These are phyloP conservation scores for Suhomyces kilbournensis DNA, from an alignment of 805 yeast genomes.

Conservation along the genomic window DNA sequence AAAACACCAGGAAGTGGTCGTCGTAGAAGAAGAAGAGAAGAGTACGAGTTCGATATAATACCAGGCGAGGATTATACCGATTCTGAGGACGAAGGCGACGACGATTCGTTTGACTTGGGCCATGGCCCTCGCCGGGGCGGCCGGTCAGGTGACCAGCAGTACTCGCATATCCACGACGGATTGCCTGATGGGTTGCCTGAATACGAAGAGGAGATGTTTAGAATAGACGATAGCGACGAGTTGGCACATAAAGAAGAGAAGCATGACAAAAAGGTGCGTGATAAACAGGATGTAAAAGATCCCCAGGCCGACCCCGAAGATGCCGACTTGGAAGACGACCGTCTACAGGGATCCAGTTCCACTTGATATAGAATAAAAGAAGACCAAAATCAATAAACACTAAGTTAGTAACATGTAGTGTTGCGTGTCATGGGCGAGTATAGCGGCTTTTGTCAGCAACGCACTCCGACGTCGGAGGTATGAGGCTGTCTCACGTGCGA, in stretches of 20 bases:
- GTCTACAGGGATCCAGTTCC: not conserved
- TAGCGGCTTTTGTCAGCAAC: not conserved
- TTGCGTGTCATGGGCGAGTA: no score
- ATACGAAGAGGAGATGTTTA: slow-evolving; percentile 40
- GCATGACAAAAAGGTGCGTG: not conserved
- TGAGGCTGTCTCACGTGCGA: not conserved
- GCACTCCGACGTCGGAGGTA: not conserved
- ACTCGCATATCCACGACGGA: slow-evolving; percentile 12
- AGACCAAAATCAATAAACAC: no score
- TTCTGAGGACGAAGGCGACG: slow-evolving; percentile 31
- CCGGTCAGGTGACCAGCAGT: not conserved
- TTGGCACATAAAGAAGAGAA: slow-evolving; percentile 10
- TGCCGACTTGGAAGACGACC: not conserved
- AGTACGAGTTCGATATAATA: slow-evolving; percentile 74
- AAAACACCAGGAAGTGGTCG: slow-evolving; percentile 38
- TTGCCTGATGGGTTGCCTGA: slow-evolving; percentile 40
- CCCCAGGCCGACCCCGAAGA: not conserved
- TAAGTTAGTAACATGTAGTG: no score
- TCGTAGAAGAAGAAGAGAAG: slow-evolving; percentile 62
- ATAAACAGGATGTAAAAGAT: no score
- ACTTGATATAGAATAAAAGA: no score
- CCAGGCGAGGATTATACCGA: slow-evolving; percentile 58
- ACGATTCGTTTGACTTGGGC: slow-evolving; percentile 36
- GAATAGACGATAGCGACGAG: slow-evolving; percentile 40
- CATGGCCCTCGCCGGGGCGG: slow-evolving; percentile 3